A percentile compares a stretch with the other conserved stretches of the same genome.
phyloP scores from a whole-genome alignment of 2,329 filamentous ascomycete genomes.

The Cladosporium austrohemisphaericum region DNA sequence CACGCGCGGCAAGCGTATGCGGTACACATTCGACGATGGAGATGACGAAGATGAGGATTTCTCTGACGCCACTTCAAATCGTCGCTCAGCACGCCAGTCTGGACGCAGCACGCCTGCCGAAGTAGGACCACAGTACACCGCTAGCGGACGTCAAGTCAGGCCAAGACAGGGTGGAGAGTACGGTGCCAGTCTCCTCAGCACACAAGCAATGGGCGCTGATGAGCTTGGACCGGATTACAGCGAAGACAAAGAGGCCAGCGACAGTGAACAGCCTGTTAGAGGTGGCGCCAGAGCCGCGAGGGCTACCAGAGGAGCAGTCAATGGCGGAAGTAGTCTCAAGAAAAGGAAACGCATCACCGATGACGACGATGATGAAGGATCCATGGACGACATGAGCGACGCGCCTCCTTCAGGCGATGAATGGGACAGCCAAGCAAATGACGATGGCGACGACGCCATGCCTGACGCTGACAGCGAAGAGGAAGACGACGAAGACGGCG shows the following conservation, averaged over 20 bases:
- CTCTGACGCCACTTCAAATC: constrained; percentile 64
- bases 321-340: constrained; percentile 27
- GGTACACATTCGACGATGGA: constrained; percentile 92
- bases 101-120: constrained; percentile 69
- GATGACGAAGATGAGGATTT: constrained; percentile 67
- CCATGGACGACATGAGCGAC: constrained; percentile 59
- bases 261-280: constrained; percentile 42
- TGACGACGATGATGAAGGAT: constrained; percentile 51
- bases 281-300: constrained; percentile 44
- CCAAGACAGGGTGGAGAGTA: constrained; percentile 62
- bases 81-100: constrained; percentile 60
- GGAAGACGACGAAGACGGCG: constrained; percentile 8
- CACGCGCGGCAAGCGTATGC: constrained; percentile 91
- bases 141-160: constrained; percentile 81
- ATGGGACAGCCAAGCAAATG: constrained; percentile 38
- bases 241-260: constrained; percentile 36
- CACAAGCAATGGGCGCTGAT: constrained; percentile 44
- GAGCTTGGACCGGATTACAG: constrained; percentile 28
- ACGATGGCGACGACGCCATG: constrained; percentile 10
- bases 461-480: constrained; percentile 9
- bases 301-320: constrained; percentile 29
- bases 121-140: constrained; percentile 65
- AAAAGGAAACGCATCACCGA: constrained; percentile 48
- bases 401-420: constrained; percentile 57
- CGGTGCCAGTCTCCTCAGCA: constrained; percentile 57